A percentile compares a stretch with the other conserved stretches of the same genome.
These are phyloP conservation scores for Lepidium africanum DNA, from an alignment of 345 rosid species.

Conservation along the genomic window DNA sequence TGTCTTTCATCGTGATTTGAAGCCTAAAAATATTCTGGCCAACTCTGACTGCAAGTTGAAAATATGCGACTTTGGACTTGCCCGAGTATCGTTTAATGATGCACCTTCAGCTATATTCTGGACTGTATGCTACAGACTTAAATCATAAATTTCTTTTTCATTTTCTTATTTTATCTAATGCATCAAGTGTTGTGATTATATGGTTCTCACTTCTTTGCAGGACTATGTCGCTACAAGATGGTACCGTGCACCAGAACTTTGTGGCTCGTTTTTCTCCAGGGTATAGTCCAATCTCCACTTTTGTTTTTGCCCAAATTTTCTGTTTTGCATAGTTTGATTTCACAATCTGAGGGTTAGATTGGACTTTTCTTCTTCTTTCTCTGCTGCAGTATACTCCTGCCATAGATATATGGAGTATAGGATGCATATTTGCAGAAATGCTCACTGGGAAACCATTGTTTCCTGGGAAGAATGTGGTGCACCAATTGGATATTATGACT, in stretches of 20 bases:
- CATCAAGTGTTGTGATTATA: not conserved
- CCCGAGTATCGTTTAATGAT: conserved; percentile 92
- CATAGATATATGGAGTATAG: conserved; percentile 97
- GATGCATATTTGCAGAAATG: conserved; percentile 98
- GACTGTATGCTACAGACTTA: conserved; percentile 63
- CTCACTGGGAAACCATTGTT: conserved; percentile 88
- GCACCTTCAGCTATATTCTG: conserved; percentile 98
- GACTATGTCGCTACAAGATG: conserved; percentile 99
- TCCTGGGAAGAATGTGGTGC: conserved; percentile 97
- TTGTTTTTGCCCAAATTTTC: not conserved
- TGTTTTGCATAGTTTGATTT: not conserved
- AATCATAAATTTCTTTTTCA: not conserved
- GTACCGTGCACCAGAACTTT: conserved; percentile 99
- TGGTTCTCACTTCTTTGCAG: conserved; percentile 33
- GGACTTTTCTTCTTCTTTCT: not conserved
- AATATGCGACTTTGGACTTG: conserved; percentile 99
- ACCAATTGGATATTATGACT: conserved; percentile 95
- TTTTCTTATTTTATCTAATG: not conserved
- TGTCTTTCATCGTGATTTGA: conserved; percentile 96
- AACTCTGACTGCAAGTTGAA: conserved; percentile 98
- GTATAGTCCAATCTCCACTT: conserved; percentile 34
- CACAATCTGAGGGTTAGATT: not conserved
- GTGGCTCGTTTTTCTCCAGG: conserved; percentile 97
- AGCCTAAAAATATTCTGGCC: conserved; percentile 97
- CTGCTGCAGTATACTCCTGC: conserved; percentile 82